Evolutionary conservation across 768 basidiomycete species (phyloP), one percentile per base, ranked within the genome.

Genomic region (Termitomyces sp.): DNA sequence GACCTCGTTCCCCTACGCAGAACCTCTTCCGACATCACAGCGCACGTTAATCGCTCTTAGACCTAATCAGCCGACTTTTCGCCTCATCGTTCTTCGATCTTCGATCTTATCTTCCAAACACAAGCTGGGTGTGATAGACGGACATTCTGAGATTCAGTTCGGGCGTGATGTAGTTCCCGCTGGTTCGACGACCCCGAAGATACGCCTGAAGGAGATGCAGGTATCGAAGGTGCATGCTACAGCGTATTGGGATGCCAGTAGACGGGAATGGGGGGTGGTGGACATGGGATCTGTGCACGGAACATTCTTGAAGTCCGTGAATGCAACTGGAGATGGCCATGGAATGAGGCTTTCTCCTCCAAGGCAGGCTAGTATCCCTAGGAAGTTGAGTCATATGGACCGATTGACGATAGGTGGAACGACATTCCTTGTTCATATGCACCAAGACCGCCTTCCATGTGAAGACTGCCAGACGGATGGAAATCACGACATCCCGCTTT

Each of bases 211-310:
- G 73, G 91, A 94, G 74, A 89, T 94, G 86, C 82, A 84, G 63
- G 90, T 93, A 12, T 92, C 90, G 2, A 94, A 93, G 73, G 65
- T 89, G 57, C 92, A 94, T 68, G 88, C 90, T 9, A 90, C 87
- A 3, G 76, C 83, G 1, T 94, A 84, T 68, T 92, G 87, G 87
- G 87, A 92, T 69, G 74, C 75, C 38, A 71, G 72, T 33, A 78
- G 82, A 58, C 70, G 74, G 15, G 81, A 84, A 60, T 94, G 91
- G 91, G 81, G 83, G 3, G 75, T 91, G 35, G 90, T 92, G 11
- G 92, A 94, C 70, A 90, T 90, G 87, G 92, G 90, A 11, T 91
- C 89, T 56, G 89, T 86, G 71, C 92, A 94, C 65, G 92, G 92
- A 4, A 93, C 92, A 0, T 93, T 87, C 70, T 58, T 91, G 60